Percentiles rank a stretch among this genome's conserved stretches.
Conservation (phyloP, 345 rosid genomes). For the Eucalyptus cloeziana region DNA sequence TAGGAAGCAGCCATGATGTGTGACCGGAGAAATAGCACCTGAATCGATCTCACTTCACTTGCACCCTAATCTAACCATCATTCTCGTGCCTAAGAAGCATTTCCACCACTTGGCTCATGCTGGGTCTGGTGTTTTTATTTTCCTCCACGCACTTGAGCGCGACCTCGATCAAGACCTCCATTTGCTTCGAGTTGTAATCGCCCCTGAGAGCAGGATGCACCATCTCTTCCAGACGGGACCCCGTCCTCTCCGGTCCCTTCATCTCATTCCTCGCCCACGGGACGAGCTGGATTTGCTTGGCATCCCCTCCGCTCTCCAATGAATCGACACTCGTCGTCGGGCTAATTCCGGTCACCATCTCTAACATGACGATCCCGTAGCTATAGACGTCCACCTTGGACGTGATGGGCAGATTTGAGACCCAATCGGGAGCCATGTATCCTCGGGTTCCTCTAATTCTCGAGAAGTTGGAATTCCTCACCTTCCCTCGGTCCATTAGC, state of each 20-base stretch:
- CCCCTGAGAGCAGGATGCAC: too few relatives aligned
- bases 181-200: too few relatives aligned
- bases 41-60: not conserved
- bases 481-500: not conserved
- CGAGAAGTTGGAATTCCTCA: not conserved
- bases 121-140: constrained; percentile 14
- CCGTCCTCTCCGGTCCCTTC: not conserved
- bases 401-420: not conserved
- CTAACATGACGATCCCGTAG: constrained; percentile 19
- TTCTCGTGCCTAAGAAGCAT: not conserved
- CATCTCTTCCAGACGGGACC: not conserved
- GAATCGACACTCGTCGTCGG: not conserved
- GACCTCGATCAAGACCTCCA: too few relatives aligned
- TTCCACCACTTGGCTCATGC: constrained; percentile 17
- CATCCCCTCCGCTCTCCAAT: not conserved
- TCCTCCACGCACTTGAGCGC: too few relatives aligned
- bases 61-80: not conserved
- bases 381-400: constrained; percentile 24
- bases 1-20: too few relatives aligned
- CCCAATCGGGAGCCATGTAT: constrained; percentile 13
- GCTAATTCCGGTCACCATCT: constrained; percentile 13
- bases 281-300: not conserved
- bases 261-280: constrained; percentile 8
- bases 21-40: too few relatives aligned
- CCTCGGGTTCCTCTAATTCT: constrained; percentile 13